A percentile compares a stretch with the other conserved stretches of the same genome.
These are phyloP conservation scores for Phytophthora pseudosyringae DNA, from an alignment of 352 stramenopile genomes.

Conservation along the genomic window DNA sequence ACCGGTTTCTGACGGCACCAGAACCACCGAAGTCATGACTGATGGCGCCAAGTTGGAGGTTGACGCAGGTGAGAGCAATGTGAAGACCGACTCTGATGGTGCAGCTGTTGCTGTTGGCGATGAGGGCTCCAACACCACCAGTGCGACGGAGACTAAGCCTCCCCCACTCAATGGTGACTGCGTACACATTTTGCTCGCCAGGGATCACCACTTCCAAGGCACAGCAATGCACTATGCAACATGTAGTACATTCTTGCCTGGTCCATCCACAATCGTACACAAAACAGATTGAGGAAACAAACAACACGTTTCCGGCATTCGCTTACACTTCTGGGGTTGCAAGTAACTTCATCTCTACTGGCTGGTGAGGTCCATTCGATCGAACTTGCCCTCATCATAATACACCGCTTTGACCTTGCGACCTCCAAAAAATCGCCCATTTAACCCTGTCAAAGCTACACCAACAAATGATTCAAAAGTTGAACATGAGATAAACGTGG, in stretches of 20 bases:
- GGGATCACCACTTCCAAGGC: conserved; percentile 4
- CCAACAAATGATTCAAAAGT: neutral
- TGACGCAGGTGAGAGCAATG: too few species aligned
- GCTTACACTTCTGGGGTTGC: conserved; percentile 13
- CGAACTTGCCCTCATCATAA: conserved; percentile 87
- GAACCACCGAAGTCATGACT: too few species aligned
- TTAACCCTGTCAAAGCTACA: conserved; percentile 79
- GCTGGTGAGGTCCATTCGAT: conserved; percentile 58
- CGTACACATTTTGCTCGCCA: conserved; percentile 6
- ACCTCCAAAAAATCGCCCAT: conserved; percentile 90
- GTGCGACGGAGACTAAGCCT: neutral
- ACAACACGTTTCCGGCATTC: conserved; percentile 21
- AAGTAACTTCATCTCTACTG: conserved; percentile 31
- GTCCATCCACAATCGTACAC: neutral
- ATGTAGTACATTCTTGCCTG: conserved; percentile 1
- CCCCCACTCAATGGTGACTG: neutral
- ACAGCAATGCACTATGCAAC: neutral
- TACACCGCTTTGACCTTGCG: conserved; percentile 82
- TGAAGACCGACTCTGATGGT: too few species aligned
- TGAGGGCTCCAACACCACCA: too few species aligned
- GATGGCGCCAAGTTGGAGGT: too few species aligned
- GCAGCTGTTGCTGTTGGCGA: too few species aligned
- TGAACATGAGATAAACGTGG: neutral
- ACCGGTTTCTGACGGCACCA: too few species aligned
- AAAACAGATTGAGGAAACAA: neutral